Conservation (phyloP, 2,329 filamentous ascomycete species). For the Phyllosticta citribraziliensis region DNA sequence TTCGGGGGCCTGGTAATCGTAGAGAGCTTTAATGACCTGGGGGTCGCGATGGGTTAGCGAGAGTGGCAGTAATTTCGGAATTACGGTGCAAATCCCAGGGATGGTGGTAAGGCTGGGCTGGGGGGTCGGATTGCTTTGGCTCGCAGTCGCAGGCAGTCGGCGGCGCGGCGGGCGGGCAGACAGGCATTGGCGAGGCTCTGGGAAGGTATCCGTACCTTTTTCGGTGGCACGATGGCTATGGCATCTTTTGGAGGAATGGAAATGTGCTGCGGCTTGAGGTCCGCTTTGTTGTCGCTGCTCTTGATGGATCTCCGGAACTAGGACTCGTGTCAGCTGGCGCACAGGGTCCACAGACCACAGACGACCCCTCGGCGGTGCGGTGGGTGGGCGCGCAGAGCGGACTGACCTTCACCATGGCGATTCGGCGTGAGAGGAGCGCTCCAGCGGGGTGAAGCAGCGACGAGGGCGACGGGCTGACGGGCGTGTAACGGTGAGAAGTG, state of each 20-base stretch:
- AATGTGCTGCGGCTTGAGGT: slow-evolving; percentile 57
- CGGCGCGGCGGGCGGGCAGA: slow-evolving; percentile 3
- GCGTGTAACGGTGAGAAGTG: neutral
- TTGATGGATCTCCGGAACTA: slow-evolving; percentile 78
- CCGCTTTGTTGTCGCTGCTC: slow-evolving; percentile 60
- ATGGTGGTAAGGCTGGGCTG: slow-evolving; percentile 9
- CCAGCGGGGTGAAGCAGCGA: neutral
- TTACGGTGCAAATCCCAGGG: slow-evolving; percentile 8
- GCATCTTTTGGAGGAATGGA: slow-evolving; percentile 77
- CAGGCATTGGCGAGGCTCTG: slow-evolving; percentile 18
- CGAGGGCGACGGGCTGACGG: neutral
- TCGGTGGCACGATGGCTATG: slow-evolving; percentile 80
- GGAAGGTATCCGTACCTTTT: slow-evolving; percentile 54
- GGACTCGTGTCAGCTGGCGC: slow-evolving; percentile 11
- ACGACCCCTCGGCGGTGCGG: slow-evolving; percentile 7
- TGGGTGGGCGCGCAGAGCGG: neutral
- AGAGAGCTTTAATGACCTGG: slow-evolving; percentile 93
- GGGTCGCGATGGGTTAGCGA: slow-evolving; percentile 15
- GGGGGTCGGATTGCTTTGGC: slow-evolving; percentile 3
- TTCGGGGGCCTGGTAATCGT: slow-evolving; percentile 72
- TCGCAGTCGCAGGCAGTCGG: neutral
- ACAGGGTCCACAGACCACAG: slow-evolving; percentile 1
- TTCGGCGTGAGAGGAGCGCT: neutral
- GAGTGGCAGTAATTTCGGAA: slow-evolving; percentile 14
- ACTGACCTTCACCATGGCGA: slow-evolving; percentile 20